Evolutionary conservation across 805 yeast genomes (phyloP).

Genomic region (Wickerhamomyces ciferrii): DNA sequence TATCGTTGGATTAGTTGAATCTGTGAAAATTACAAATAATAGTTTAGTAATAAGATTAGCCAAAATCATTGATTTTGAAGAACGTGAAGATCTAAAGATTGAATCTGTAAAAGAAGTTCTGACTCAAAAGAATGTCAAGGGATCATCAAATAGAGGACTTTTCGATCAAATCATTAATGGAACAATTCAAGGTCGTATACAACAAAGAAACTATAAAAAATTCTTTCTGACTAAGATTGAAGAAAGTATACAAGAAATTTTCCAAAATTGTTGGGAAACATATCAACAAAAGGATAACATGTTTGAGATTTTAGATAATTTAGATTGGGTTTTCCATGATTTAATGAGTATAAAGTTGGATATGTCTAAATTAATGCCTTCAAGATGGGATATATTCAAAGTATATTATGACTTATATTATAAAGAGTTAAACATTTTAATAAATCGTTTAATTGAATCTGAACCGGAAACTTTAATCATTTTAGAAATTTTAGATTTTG

Average conservation of each 20-base stretch:
- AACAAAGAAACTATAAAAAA: conserved; percentile 53
- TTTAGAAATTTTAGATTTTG: conserved; percentile 70
- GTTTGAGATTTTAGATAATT: conserved; percentile 58
- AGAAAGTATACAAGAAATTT: conserved; percentile 59
- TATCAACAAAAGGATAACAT: conserved; percentile 40
- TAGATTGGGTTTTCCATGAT: conserved; percentile 84
- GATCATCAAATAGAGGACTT: conserved; percentile 16
- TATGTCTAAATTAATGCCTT: conserved; percentile 58
- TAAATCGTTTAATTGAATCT: conserved; percentile 55
- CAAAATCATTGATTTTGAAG: conserved; percentile 77
- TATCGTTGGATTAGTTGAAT: conserved; percentile 67
- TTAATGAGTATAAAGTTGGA: conserved; percentile 59
- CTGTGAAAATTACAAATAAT: conserved; percentile 61
- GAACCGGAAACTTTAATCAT: conserved; percentile 81
- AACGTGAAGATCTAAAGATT: conserved; percentile 65
- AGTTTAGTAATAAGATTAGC: conserved; percentile 67
- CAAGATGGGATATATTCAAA: conserved; percentile 66
- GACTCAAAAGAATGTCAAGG: conserved; percentile 20
- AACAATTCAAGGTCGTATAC: conserved; percentile 34
- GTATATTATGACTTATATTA: conserved; percentile 65
- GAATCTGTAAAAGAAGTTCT: conserved; percentile 25
- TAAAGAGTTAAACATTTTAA: conserved; percentile 53
- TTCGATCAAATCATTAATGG: conserved; percentile 36
- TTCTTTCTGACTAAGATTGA: conserved; percentile 56
- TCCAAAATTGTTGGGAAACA: conserved; percentile 56